A percentile compares a stretch with the other conserved stretches of the same genome.
These are phyloP conservation scores for Brasilioporus rufonigricans DNA, from an alignment of 768 basidiomycete species.

Conservation along the genomic window DNA sequence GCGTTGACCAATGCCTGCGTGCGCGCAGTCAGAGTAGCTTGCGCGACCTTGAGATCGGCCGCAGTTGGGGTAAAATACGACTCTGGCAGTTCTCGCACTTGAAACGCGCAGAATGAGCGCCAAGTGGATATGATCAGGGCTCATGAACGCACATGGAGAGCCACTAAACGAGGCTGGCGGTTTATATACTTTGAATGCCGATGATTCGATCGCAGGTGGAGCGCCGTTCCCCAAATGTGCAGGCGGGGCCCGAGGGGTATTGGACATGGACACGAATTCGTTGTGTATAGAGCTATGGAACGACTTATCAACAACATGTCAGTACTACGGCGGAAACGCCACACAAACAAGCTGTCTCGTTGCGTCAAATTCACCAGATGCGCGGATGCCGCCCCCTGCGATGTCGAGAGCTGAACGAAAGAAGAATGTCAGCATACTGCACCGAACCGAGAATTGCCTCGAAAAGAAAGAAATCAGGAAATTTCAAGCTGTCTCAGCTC, in stretches of 20 bases:
- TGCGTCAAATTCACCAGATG: slow-evolving; percentile 3
- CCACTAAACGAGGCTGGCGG: slow-evolving; percentile 35
- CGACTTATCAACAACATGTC: slow-evolving; percentile 16
- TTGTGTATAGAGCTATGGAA: slow-evolving; percentile 12
- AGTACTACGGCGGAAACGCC: slow-evolving; percentile 6
- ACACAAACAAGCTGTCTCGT: slow-evolving; percentile 11
- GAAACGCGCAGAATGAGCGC: slow-evolving; percentile 4
- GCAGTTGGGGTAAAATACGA: slow-evolving; percentile 71
- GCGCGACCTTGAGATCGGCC: slow-evolving; percentile 68
- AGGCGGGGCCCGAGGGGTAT: slow-evolving; percentile 12
- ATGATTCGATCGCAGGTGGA: slow-evolving; percentile 4
- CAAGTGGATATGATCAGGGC: neutral
- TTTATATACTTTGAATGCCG: slow-evolving; percentile 49
- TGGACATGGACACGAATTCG: slow-evolving; percentile 23
- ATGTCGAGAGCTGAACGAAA: neutral
- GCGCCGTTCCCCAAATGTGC: neutral
- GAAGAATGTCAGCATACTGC: slow-evolving; percentile 5
- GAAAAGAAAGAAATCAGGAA: slow-evolving; percentile 41
- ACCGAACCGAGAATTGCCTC: neutral
- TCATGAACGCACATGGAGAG: slow-evolving; percentile 33
- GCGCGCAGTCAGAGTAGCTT: slow-evolving; percentile 58
- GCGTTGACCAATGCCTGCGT: slow-evolving; percentile 64
- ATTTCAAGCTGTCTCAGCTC: slow-evolving; percentile 65
- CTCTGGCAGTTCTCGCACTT: slow-evolving; percentile 58
- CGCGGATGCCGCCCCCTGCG: neutral